Percentiles rank a stretch among this genome's conserved stretches.
phyloP scores from a whole-genome alignment of 2,329 filamentous ascomycete species.

The Anisogramma anomala region DNA sequence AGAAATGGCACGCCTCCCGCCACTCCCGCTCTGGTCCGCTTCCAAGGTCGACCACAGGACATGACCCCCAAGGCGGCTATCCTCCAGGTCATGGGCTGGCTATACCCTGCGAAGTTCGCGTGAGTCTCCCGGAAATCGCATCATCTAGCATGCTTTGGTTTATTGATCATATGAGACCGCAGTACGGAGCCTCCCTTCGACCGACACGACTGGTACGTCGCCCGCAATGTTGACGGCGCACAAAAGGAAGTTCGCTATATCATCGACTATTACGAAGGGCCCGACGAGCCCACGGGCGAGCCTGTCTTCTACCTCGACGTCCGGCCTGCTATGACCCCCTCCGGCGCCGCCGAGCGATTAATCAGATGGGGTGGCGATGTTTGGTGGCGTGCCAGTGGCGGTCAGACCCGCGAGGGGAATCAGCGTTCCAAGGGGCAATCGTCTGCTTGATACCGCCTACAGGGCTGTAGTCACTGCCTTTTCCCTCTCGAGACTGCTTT shows the following conservation, averaged over 20 bases:
- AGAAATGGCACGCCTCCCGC: conserved; percentile 32
- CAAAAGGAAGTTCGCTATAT: conserved; percentile 78
- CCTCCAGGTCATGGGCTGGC: conserved; percentile 63
- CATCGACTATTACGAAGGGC: conserved; percentile 90
- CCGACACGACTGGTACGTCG: conserved; percentile 92
- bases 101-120: conserved; percentile 72
- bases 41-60: conserved; percentile 81
- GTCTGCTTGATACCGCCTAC: neutral
- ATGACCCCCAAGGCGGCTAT: conserved; percentile 86
- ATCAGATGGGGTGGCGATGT: conserved; percentile 86
- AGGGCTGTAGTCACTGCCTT: too few species aligned
- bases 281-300: conserved; percentile 71
- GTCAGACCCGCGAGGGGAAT: conserved; percentile 41
- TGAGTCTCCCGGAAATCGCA: conserved; percentile 29
- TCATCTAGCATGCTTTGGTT: neutral
- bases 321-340: conserved; percentile 74
- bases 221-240: conserved; percentile 55
- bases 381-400: conserved; percentile 83
- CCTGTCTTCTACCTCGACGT: conserved; percentile 96
- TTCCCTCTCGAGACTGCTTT: too few species aligned
- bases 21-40: conserved; percentile 67
- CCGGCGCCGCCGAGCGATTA: conserved; percentile 66
- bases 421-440: neutral
- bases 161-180: conserved; percentile 4
- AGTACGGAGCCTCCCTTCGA: conserved; percentile 84